phyloP scores from a whole-genome alignment of 2,329 filamentous ascomycete genomes.

The Chrysosporium queenslandicum region DNA sequence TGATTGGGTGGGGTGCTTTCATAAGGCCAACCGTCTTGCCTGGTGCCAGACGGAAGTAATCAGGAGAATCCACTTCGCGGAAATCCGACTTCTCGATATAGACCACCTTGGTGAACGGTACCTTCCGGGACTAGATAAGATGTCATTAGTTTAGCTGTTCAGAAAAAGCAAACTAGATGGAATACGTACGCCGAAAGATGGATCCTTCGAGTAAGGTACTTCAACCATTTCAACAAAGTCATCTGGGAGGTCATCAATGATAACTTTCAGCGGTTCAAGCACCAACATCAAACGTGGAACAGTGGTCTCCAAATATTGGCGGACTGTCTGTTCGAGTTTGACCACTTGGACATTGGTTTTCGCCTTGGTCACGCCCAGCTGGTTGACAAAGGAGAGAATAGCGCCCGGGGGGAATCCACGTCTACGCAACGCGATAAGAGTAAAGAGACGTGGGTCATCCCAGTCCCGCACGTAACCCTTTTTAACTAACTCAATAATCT shows the following conservation, averaged over 20 bases:
- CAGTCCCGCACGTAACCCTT: slow-evolving; percentile 37
- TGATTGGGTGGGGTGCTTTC: slow-evolving; percentile 60
- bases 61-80: slow-evolving; percentile 58
- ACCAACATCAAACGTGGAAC: slow-evolving; percentile 78
- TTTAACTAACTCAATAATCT: slow-evolving; percentile 64
- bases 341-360: slow-evolving; percentile 64
- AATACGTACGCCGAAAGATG: slow-evolving; percentile 36
- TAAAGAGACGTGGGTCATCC: slow-evolving; percentile 80
- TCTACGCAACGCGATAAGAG: slow-evolving; percentile 65
- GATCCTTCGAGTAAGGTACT: slow-evolving; percentile 71
- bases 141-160: slow-evolving; percentile 2
- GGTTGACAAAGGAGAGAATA: slow-evolving; percentile 73
- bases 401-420: slow-evolving; percentile 74
- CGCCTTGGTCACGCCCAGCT: slow-evolving; percentile 74
- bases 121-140: slow-evolving; percentile 35
- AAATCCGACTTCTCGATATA: slow-evolving; percentile 80
- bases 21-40: slow-evolving; percentile 65
- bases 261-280: slow-evolving; percentile 66
- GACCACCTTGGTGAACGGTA: slow-evolving; percentile 63
- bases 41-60: slow-evolving; percentile 70
- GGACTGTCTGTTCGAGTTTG: slow-evolving; percentile 68
- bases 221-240: slow-evolving; percentile 55
- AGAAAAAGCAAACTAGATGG: not conserved
- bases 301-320: slow-evolving; percentile 74
- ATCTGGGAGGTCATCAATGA: slow-evolving; percentile 64